Evolutionary conservation across 441 rosid genomes (phyloP).

Genomic region (Lepidium campestre): DNA sequence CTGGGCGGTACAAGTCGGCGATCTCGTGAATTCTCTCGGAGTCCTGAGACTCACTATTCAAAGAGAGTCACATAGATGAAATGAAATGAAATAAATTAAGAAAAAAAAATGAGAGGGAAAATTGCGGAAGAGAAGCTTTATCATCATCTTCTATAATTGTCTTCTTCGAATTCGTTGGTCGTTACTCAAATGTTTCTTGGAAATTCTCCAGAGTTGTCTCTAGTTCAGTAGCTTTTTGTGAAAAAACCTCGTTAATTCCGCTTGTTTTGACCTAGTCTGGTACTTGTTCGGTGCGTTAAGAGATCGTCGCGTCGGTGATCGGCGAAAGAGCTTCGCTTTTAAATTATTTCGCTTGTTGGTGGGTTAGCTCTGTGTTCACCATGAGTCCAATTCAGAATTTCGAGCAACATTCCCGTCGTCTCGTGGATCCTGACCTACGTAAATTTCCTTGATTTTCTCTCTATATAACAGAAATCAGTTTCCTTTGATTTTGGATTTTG

Average conservation of each 20-base stretch:
- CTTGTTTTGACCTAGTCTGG: conserved; percentile 14
- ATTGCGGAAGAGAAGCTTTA: conserved; percentile 11
- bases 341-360: neutral
- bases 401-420: conserved; percentile 88
- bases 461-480: neutral
- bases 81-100: neutral
- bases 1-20: conserved; percentile 8
- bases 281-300: neutral
- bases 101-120: conserved; percentile 15
- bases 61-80: neutral
- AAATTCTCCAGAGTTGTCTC: neutral
- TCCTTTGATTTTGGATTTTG: neutral
- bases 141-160: neutral
- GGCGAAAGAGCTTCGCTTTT: conserved; percentile 9
- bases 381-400: conserved; percentile 98
- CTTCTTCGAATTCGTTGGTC: neutral
- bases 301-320: neutral
- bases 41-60: conserved; percentile 5
- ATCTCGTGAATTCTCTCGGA: conserved; percentile 4
- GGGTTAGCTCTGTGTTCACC: conserved; percentile 9
- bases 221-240: neutral
- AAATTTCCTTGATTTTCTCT: conserved; percentile 6
- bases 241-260: conserved; percentile 1
- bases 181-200: neutral
- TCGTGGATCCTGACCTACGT: conserved; percentile 79